Percentiles rank a stretch among this genome's conserved stretches.
Evolutionary conservation across 1,284 basidiomycete genomes (phyloP).

Genomic region (Irpex lacteus): DNA sequence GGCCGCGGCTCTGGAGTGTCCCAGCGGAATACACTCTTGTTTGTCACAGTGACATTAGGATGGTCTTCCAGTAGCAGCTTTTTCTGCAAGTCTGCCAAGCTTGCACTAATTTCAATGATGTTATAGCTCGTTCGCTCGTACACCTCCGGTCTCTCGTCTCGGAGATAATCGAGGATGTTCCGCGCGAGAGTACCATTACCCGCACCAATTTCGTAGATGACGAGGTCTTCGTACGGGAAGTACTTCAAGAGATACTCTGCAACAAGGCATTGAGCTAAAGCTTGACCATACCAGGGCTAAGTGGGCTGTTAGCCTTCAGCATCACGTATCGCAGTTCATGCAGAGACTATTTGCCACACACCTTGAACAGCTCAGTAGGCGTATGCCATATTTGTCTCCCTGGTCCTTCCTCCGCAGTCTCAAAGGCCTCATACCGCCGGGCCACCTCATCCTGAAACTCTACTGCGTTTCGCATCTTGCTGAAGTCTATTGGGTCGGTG

Average conservation of each 20-base stretch:
- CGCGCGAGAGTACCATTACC: constrained; percentile 94
- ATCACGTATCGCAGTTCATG: constrained; percentile 2
- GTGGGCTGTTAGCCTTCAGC: constrained; percentile 14
- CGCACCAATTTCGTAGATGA: constrained; percentile 96
- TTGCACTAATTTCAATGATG: constrained; percentile 91
- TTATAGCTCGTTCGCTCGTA: constrained; percentile 89
- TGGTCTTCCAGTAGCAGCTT: constrained; percentile 54
- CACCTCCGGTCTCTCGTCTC: constrained; percentile 81
- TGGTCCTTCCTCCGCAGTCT: constrained; percentile 62
- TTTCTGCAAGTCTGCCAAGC: constrained; percentile 74
- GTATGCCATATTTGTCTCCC: constrained; percentile 98
- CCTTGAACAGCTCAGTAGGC: constrained; percentile 97
- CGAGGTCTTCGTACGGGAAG: constrained; percentile 93
- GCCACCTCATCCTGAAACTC: constrained; percentile 86
- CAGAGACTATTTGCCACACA: constrained; percentile 33
- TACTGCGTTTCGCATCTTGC: constrained; percentile 58
- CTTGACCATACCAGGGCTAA: constrained; percentile 92
- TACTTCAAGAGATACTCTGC: constrained; percentile 92
- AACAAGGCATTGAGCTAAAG: constrained; percentile 86
- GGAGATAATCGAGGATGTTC: constrained; percentile 84
- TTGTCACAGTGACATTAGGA: constrained; percentile 68
- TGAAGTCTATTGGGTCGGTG: constrained; percentile 74
- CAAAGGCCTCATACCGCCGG: constrained; percentile 71
- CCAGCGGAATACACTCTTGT: constrained; percentile 91
- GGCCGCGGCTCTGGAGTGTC: constrained; percentile 72